Conservation (phyloP, 306 rosid species). For the Citrullus mucosospermus region DNA sequence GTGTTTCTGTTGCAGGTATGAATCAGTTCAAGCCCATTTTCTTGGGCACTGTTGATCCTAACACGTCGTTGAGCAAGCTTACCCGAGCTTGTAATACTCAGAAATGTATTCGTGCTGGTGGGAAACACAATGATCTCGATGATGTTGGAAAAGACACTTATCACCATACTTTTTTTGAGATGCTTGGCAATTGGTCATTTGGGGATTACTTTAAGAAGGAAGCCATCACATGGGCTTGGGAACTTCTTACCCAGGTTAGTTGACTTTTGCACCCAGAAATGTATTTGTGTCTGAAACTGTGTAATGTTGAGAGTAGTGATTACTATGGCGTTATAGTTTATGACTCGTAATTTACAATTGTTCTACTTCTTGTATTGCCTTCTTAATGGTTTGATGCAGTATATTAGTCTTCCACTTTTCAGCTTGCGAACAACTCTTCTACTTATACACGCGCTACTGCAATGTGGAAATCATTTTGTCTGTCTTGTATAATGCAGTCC, state of each 20-base stretch:
- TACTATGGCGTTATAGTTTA: neutral
- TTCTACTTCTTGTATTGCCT: neutral
- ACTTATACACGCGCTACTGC: neutral
- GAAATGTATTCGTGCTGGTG: conserved; percentile 95
- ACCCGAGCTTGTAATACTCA: conserved; percentile 85
- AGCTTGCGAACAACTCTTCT: neutral
- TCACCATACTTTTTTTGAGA: conserved; percentile 96
- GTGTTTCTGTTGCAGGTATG: conserved; percentile 46
- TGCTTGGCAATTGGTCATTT: conserved; percentile 97
- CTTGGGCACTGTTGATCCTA: conserved; percentile 85
- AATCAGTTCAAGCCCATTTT: conserved; percentile 93
- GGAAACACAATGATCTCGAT: conserved; percentile 92
- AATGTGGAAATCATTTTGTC: neutral
- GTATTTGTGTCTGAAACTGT: neutral
- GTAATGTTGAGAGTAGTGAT: neutral
- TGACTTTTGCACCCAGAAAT: neutral
- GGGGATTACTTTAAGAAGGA: conserved; percentile 86
- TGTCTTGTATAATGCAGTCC: neutral
- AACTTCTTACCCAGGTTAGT: conserved; percentile 71
- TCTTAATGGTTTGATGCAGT: neutral
- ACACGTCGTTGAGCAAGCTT: conserved; percentile 64
- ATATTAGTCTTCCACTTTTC: neutral
- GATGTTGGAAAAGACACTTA: conserved; percentile 98
- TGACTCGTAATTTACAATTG: neutral
- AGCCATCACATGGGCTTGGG: conserved; percentile 93